Percentiles rank a stretch among this genome's conserved stretches.
phyloP scores from a whole-genome alignment of 2,329 filamentous ascomycete genomes.

The Xylaria hypoxylon region DNA sequence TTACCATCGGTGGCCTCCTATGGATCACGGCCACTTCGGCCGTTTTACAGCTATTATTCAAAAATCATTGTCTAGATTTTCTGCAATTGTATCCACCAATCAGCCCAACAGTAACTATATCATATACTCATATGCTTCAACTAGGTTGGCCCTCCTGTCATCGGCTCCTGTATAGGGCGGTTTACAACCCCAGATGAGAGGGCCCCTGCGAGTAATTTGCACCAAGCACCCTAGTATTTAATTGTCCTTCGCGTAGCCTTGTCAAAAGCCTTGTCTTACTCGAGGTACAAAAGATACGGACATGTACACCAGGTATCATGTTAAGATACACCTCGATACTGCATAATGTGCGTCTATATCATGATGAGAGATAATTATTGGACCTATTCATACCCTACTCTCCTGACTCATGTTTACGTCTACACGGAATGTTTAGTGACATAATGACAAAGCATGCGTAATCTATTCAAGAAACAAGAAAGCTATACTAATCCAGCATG shows the following conservation, averaged over 20 bases:
- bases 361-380: not conserved
- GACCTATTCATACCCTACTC: not conserved
- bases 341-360: not conserved
- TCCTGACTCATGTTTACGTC: constrained; percentile 28
- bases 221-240: not conserved
- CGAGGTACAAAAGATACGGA: not conserved
- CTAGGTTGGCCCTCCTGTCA: not conserved
- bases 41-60: not conserved
- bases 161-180: not conserved
- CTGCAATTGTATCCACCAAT: no score
- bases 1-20: no score
- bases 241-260: constrained; percentile 21
- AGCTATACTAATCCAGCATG: constrained; percentile 4
- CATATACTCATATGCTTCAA: no score
- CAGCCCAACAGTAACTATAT: no score
- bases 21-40: constrained; percentile 4
- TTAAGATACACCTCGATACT: not conserved
- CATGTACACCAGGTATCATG: no score
- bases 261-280: constrained; percentile 29
- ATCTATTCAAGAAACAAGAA: constrained; percentile 25
- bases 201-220: constrained; percentile 6
- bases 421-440: not conserved
- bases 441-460: constrained; percentile 36
- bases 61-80: not conserved
- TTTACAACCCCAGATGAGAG: constrained; percentile 18